Conservation (phyloP, 2,329 filamentous ascomycete species). For the Pseudogymnoascus sp. region DNA sequence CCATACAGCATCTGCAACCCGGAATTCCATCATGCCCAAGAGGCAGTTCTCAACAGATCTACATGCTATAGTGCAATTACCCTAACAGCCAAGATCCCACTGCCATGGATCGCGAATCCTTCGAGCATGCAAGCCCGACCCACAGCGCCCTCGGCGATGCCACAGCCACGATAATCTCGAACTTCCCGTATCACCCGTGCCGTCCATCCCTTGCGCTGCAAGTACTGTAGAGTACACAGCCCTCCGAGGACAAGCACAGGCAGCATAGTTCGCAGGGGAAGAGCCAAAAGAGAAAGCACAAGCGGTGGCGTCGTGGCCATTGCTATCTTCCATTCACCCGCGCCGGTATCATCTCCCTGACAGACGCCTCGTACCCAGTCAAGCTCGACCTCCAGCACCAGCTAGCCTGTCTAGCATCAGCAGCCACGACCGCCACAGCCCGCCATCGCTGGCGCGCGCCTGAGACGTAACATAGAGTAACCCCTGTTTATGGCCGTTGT, state of each 20-base stretch:
- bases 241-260: background rate
- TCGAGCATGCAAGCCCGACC: background rate
- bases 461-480: background rate
- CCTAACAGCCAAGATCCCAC: constrained; percentile 5
- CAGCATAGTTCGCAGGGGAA: background rate
- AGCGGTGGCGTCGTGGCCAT: background rate
- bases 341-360: background rate
- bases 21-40: background rate
- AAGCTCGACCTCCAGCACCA: background rate
- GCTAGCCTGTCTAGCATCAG: background rate
- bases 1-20: constrained; percentile 4
- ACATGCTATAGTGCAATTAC: background rate
- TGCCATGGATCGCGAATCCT: constrained; percentile 1
- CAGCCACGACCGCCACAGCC: background rate
- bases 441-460: constrained; percentile 1
- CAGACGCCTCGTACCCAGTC: background rate
- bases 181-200: constrained; percentile 1
- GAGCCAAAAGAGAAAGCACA: background rate
- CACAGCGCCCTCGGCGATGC: background rate
- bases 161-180: background rate
- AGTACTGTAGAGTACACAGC: background rate
- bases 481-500: background rate
- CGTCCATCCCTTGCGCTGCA: background rate
- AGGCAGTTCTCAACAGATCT: background rate
- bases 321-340: constrained; percentile 4